phyloP scores from a whole-genome alignment of 345 rosid genomes.

The Citrus glauca region DNA sequence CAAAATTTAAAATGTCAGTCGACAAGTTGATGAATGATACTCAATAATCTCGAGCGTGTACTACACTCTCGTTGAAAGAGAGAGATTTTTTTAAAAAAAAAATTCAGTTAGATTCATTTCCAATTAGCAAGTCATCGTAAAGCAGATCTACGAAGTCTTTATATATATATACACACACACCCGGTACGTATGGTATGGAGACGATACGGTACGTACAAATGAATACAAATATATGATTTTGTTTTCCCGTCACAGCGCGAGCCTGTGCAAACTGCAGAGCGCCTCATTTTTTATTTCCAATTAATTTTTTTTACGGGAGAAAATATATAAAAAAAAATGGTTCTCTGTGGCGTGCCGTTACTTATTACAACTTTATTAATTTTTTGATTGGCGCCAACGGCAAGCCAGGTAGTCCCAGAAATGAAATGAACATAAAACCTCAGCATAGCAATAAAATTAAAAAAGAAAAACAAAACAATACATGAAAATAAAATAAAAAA shows the following conservation, averaged over 20 bases:
- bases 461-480: neutral
- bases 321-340: neutral
- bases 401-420: slow-evolving; percentile 4
- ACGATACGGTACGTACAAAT: neutral
- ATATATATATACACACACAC: neutral
- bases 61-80: neutral
- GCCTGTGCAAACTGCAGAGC: neutral
- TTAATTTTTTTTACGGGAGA: neutral
- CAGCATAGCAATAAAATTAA: neutral
- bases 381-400: slow-evolving; percentile 12
- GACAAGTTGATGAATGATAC: neutral
- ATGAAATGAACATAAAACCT: neutral
- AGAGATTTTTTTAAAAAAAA: neutral
- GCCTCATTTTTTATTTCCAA: neutral
- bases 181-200: neutral
- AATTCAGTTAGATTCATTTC: neutral
- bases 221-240: neutral
- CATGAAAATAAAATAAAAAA: neutral
- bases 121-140: no score
- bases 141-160: neutral
- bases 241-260: neutral
- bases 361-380: neutral
- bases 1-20: neutral
- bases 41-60: neutral
- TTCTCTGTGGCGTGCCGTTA: slow-evolving; percentile 8